These are phyloP conservation scores for Rhizopus arrhizus DNA, from an alignment of 371 early-diverging fungal genomes.

Conservation along the genomic window DNA sequence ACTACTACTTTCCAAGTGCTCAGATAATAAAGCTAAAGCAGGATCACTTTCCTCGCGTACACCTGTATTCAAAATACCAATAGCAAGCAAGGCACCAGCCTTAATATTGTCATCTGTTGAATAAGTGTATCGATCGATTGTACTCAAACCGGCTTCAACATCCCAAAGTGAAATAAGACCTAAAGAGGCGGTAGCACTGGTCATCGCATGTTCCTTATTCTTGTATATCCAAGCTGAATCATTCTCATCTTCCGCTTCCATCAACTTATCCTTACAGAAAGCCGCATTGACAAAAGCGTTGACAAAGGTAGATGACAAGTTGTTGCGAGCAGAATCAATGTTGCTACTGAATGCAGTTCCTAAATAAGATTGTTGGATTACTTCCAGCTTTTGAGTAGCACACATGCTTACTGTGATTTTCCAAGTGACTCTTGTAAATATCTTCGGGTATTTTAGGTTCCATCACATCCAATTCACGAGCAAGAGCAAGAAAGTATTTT, in stretches of 20 bases:
- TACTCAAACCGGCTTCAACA: conserved; percentile 84
- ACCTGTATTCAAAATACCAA: conserved; percentile 89
- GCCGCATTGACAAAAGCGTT: conserved; percentile 98
- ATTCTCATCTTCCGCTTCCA: conserved; percentile 71
- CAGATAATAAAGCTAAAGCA: conserved; percentile 88
- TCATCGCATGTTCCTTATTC: conserved; percentile 95
- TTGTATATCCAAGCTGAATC: conserved; percentile 90
- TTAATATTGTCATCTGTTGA: conserved; percentile 87
- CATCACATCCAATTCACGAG: conserved; percentile 89
- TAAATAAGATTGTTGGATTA: conserved; percentile 12
- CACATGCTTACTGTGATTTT: conserved; percentile 71
- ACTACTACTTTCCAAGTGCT: conserved; percentile 71
- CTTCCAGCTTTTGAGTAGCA: background rate
- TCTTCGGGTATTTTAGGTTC: conserved; percentile 97
- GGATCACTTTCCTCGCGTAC: conserved; percentile 93
- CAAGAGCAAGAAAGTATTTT: conserved; percentile 84
- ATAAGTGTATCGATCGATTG: conserved; percentile 94
- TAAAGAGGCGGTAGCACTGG: conserved; percentile 92
- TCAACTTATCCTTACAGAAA: conserved; percentile 92
- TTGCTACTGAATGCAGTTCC: conserved; percentile 64
- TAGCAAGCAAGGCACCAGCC: conserved; percentile 95
- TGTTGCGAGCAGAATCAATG: conserved; percentile 93
- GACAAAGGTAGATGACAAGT: conserved; percentile 95
- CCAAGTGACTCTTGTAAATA: conserved; percentile 95
- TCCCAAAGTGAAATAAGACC: conserved; percentile 95